Conservation (phyloP, 2,329 filamentous ascomycete species). For the Elsinoe australis region DNA sequence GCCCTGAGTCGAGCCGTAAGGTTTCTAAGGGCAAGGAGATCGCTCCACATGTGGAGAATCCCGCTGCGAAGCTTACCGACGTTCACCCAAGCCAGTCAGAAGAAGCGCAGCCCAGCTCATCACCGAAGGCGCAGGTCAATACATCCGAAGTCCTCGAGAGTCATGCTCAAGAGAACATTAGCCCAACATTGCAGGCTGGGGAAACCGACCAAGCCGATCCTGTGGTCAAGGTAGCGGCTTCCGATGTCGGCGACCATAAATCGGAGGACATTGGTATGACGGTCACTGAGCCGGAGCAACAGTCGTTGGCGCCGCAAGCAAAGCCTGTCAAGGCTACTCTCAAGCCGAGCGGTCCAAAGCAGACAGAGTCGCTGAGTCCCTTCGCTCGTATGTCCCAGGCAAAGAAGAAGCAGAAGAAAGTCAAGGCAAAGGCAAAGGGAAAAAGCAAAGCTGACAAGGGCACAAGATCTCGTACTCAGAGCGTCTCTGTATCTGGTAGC, state of each 20-base stretch:
- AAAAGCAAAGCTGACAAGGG: slow-evolving; percentile 18
- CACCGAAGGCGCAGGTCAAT: too few species aligned
- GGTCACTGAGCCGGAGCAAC: too few species aligned
- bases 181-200: too few species aligned
- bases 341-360: slow-evolving; percentile 28
- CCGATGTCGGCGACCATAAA: too few species aligned
- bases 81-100: too few species aligned
- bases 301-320: too few species aligned
- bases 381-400: slow-evolving; percentile 23
- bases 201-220: too few species aligned
- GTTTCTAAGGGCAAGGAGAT: neutral
- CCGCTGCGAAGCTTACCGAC: neutral
- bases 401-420: slow-evolving; percentile 23
- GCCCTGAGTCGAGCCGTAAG: slow-evolving; percentile 19
- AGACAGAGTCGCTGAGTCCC: slow-evolving; percentile 31
- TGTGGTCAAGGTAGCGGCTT: too few species aligned
- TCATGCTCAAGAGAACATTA: too few species aligned
- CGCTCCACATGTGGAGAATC: neutral
- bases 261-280: too few species aligned
- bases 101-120: too few species aligned
- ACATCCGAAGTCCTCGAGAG: too few species aligned
- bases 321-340: slow-evolving; percentile 20
- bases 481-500: neutral
- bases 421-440: slow-evolving; percentile 20
- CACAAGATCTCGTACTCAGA: neutral